Base-by-base conservation (phyloP, 2,329 filamentous ascomycete species). In the Neoascochyta sp. region DNA sequence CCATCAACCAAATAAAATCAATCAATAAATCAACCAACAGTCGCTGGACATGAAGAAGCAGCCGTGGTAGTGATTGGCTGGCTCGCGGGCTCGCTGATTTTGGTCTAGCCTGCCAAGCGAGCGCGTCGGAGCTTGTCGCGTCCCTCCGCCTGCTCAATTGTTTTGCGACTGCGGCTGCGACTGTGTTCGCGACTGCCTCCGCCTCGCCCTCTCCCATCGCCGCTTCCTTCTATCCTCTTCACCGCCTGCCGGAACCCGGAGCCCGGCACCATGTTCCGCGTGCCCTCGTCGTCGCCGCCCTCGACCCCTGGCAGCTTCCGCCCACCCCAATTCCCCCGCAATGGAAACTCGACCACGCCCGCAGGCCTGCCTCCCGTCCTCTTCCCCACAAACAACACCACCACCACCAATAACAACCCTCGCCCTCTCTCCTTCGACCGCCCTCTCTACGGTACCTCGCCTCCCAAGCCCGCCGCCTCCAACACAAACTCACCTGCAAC, bases 301-400 rank as follows among this genome's bases (percentile, higher is more conserved):
- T 62, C 62, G 6, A 64, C 60, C 6, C 61, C 60, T 20, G 51
- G 52, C 27, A 49, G 48, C 20, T 47, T 42, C 34, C 49, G 47
- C 39, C 41, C 48, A n/a, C 45, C 44, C 29, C 46, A 45, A 29
- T 34, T 32, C 22, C 10, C 10, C 20, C 10, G 10, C 10, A 37
- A 51, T 39, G 57, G 62, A 22, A 64, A 71, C 24, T 78, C 76
- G 5, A 77, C 74, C 12, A 79, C 76, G 10, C 76, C 76, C 29
- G 73, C 72, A 25, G 75, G 74, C 22, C 68, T 66, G 35, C 75
- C 75, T 1, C 74, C 74, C 15, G 73, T 71, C 24, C 27, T 39
- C 8, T 49, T 50, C 9, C 41, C 67, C 64, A 32, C 58, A 57
- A 45, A 45, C 13, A 40, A 67, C 64, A 36, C 60, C 58, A 39